A percentile compares a stretch with the other conserved stretches of the same genome.
These are phyloP conservation scores for Eustoma russellianum DNA, from an alignment of 257 asterid genomes.

Conservation along the genomic window DNA sequence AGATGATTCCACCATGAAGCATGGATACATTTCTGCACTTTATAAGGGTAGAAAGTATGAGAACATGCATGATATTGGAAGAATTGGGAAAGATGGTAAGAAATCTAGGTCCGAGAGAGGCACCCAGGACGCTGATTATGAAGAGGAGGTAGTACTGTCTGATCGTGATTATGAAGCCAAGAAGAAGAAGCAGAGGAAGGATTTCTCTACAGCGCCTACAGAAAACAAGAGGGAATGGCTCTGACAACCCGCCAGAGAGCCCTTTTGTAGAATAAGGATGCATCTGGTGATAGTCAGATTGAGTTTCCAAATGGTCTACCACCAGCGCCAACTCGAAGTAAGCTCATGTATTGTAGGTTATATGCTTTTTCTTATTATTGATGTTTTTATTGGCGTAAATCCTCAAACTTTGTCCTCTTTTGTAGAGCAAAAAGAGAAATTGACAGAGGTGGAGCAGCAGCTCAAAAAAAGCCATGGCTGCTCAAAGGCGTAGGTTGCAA, in stretches of 20 bases:
- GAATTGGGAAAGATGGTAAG: slow-evolving; percentile 29
- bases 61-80: slow-evolving; percentile 34
- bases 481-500: slow-evolving; percentile 38
- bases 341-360: slow-evolving; percentile 6
- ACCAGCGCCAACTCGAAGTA: slow-evolving; percentile 37
- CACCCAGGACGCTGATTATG: slow-evolving; percentile 55
- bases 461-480: slow-evolving; percentile 38
- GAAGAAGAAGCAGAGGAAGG: slow-evolving; percentile 58
- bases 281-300: slow-evolving; percentile 22
- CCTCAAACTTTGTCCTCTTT: slow-evolving; percentile 6
- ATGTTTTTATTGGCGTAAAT: background rate
- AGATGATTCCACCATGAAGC: slow-evolving; percentile 37
- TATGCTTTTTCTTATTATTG: background rate
- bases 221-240: slow-evolving; percentile 69
- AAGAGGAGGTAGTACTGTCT: slow-evolving; percentile 39
- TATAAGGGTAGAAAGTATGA: slow-evolving; percentile 37
- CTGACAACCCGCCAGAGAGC: slow-evolving; percentile 87
- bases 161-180: slow-evolving; percentile 53
- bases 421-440: slow-evolving; percentile 39
- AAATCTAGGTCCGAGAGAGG: slow-evolving; percentile 36
- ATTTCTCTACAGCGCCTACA: slow-evolving; percentile 40
- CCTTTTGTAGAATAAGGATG: slow-evolving; percentile 35
- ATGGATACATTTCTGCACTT: slow-evolving; percentile 17
- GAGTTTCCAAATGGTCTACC: slow-evolving; percentile 48
- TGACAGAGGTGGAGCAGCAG: slow-evolving; percentile 41